Evolutionary conservation across 148 eudicot species (phyloP).

Genomic region (Agrostemma githago): DNA sequence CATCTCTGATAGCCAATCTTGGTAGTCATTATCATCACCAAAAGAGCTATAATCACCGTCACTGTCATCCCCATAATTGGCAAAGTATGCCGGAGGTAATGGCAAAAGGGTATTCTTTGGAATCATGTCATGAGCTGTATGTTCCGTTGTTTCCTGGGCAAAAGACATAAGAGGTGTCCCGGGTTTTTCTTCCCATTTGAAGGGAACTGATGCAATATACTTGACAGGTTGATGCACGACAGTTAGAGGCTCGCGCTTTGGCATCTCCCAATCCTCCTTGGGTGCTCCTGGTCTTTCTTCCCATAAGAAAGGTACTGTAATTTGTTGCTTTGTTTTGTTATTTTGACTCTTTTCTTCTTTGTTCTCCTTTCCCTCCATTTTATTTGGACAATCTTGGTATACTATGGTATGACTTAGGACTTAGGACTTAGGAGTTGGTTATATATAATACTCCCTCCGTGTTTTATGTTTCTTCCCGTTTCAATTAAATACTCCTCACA

Average conservation of each 20-base stretch:
- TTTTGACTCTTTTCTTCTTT: conserved; percentile 22
- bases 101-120: conserved; percentile 26
- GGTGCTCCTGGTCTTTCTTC: conserved; percentile 81
- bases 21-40: conserved; percentile 26
- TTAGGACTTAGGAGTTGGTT: not conserved
- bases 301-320: conserved; percentile 83
- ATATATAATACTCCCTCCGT: conserved; percentile 6
- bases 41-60: conserved; percentile 23
- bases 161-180: conserved; percentile 73
- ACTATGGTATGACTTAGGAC: not conserved
- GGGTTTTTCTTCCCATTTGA: conserved; percentile 89
- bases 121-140: conserved; percentile 11
- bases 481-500: too few species aligned
- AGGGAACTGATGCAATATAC: conserved; percentile 67
- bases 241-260: conserved; percentile 22
- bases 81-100: conserved; percentile 31
- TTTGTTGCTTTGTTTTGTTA: conserved; percentile 42
- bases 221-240: conserved; percentile 41
- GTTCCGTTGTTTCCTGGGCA: conserved; percentile 21
- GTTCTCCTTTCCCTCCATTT: conserved; percentile 41
- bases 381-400: not conserved
- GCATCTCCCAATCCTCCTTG: conserved; percentile 59
- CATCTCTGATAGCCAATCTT: conserved; percentile 38
- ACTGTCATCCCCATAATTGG: conserved; percentile 21
- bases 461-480: too few species aligned